A percentile compares a stretch with the other conserved stretches of the same genome.
Conservation (phyloP, 768 basidiomycete genomes). For the Pleurotus cornucopiae region DNA sequence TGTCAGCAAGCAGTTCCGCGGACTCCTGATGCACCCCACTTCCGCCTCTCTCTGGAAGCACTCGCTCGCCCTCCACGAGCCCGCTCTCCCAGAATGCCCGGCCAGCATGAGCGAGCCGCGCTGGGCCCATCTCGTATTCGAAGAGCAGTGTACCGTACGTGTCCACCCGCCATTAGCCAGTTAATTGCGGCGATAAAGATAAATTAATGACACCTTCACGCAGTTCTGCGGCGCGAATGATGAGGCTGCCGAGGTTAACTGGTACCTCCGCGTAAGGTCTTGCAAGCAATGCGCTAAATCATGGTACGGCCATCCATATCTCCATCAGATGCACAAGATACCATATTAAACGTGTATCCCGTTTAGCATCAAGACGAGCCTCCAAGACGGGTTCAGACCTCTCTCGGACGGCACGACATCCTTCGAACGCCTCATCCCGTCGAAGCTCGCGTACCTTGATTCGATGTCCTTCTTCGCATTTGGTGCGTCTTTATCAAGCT, state of each 20-base stretch:
- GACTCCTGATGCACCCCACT: not conserved
- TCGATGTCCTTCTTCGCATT: not conserved
- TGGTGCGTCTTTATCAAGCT: not conserved
- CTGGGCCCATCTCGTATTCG: conserved; percentile 2
- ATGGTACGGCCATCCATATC: not conserved
- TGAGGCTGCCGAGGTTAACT: not conserved
- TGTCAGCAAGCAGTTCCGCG: not conserved
- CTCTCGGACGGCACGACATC: not conserved
- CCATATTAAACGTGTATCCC: too few relatives aligned
- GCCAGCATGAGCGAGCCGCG: not conserved
- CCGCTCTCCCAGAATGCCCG: not conserved
- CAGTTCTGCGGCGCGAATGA: not conserved
- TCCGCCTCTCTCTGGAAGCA: not conserved
- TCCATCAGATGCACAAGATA: not conserved
- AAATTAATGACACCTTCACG: too few relatives aligned
- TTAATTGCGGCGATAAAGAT: too few relatives aligned
- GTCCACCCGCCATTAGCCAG: not conserved
- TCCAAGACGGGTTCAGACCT: not conserved
- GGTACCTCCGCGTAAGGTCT: conserved; percentile 2
- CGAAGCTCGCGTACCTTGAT: not conserved
- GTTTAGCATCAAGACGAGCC: not conserved
- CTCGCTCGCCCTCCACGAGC: conserved; percentile 2
- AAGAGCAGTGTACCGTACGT: not conserved
- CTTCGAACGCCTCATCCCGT: conserved; percentile 2
- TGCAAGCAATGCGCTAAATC: not conserved